Percentiles rank a stretch among this genome's conserved stretches.
Conservation (phyloP, 495 filamentous ascomycete species). For the Monascus purpureus region DNA sequence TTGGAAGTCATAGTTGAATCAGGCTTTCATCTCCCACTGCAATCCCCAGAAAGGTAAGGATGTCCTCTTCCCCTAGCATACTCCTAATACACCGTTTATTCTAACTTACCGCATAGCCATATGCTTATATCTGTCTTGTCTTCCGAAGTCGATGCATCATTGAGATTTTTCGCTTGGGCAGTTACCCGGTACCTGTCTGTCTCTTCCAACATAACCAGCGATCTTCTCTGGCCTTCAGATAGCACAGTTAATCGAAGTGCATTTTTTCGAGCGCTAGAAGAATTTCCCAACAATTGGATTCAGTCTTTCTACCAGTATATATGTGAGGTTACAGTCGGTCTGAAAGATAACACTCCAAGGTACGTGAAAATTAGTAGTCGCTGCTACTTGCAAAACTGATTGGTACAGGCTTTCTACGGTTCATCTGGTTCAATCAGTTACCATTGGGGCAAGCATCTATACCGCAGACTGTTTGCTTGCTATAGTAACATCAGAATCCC, state of each 20-base stretch:
- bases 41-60: background rate
- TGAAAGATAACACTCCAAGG: background rate
- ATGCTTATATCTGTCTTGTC: background rate
- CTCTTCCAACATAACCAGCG: background rate
- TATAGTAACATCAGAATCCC: background rate
- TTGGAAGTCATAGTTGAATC: constrained; percentile 4
- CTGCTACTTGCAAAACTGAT: background rate
- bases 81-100: no score
- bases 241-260: background rate
- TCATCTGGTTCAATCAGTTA: background rate
- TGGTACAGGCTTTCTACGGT: background rate
- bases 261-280: constrained; percentile 1
- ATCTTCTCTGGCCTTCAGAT: constrained; percentile 2
- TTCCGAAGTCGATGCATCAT: background rate
- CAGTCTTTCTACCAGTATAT: background rate
- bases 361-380: background rate
- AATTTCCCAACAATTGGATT: background rate
- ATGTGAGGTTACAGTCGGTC: background rate
- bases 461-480: constrained; percentile 3
- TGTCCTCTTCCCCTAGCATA: no score
- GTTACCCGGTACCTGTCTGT: constrained; percentile 1
- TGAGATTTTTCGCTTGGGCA: constrained; percentile 3
- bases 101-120: background rate
- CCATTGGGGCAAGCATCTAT: background rate
- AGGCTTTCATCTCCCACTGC: background rate